phyloP scores from a whole-genome alignment of 1,284 basidiomycete genomes.

The Rhodotorula sp. region DNA sequence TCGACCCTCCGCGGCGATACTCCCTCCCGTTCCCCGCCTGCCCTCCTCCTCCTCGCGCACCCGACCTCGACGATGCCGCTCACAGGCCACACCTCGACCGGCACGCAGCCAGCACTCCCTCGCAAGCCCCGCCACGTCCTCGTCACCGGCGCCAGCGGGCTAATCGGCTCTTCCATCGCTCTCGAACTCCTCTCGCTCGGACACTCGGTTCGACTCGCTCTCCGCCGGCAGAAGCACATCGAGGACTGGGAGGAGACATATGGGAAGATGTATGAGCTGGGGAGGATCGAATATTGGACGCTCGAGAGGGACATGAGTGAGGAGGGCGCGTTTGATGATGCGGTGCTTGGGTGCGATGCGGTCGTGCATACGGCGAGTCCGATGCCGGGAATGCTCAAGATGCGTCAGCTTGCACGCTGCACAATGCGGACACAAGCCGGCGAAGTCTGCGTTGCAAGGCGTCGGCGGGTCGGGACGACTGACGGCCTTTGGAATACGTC shows the following conservation, averaged over 20 bases:
- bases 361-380: constrained; percentile 49
- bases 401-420: background rate
- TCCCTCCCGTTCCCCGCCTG: too few relatives aligned
- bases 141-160: constrained; percentile 6
- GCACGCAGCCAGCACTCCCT: too few relatives aligned
- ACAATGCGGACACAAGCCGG: too few relatives aligned
- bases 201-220: background rate
- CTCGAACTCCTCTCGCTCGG: background rate
- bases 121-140: too few relatives aligned
- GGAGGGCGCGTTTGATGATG: constrained; percentile 52
- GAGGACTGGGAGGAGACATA: background rate
- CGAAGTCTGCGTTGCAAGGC: too few relatives aligned
- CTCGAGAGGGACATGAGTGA: constrained; percentile 14
- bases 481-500: too few relatives aligned
- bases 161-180: background rate
- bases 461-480: too few relatives aligned
- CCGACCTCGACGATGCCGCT: too few relatives aligned
- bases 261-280: background rate
- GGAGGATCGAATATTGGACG: background rate
- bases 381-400: background rate
- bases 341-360: constrained; percentile 53
- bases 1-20: too few relatives aligned
- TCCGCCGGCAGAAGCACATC: background rate
- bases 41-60: too few relatives aligned
- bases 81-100: too few relatives aligned